These are phyloP conservation scores for Talaromyces piceae DNA, from an alignment of 2,329 filamentous ascomycete genomes.

Conservation along the genomic window DNA sequence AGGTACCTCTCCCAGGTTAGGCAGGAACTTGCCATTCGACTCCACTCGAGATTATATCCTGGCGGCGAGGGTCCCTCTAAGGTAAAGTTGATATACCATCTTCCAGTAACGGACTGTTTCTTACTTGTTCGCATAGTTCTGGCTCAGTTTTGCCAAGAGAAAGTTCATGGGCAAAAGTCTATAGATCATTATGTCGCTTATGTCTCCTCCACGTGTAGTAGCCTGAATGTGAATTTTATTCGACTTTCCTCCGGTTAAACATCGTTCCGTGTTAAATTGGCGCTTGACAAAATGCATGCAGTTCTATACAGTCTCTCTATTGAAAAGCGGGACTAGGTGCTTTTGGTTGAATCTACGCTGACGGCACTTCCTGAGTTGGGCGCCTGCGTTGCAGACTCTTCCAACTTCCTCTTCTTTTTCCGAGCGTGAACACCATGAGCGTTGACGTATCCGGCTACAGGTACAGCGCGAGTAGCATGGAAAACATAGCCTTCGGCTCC, in stretches of 20 bases:
- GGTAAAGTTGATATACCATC: constrained; percentile 28
- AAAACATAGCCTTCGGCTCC: constrained; percentile 89
- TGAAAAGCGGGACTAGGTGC: background rate
- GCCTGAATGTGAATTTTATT: constrained; percentile 9
- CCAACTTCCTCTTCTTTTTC: constrained; percentile 61
- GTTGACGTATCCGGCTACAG: constrained; percentile 69
- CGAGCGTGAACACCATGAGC: constrained; percentile 65
- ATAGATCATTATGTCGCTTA: constrained; percentile 34
- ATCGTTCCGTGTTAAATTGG: background rate
- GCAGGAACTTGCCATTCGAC: constrained; percentile 76
- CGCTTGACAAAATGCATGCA: background rate
- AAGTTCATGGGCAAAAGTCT: constrained; percentile 98
- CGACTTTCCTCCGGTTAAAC: background rate
- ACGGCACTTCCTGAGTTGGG: constrained; percentile 1
- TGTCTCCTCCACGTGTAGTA: constrained; percentile 4
- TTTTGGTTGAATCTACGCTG: background rate
- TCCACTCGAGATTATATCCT: constrained; percentile 81
- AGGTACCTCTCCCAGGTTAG: constrained; percentile 72
- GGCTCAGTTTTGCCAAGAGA: constrained; percentile 97
- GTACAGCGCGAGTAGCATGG: constrained; percentile 72
- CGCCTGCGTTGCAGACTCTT: background rate
- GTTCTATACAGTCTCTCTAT: background rate
- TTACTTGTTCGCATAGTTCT: constrained; percentile 62
- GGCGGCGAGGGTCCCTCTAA: constrained; percentile 62
- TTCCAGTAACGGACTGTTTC: constrained; percentile 1